Conservation (phyloP, 345 rosid species). For the Eucalyptus albens region DNA sequence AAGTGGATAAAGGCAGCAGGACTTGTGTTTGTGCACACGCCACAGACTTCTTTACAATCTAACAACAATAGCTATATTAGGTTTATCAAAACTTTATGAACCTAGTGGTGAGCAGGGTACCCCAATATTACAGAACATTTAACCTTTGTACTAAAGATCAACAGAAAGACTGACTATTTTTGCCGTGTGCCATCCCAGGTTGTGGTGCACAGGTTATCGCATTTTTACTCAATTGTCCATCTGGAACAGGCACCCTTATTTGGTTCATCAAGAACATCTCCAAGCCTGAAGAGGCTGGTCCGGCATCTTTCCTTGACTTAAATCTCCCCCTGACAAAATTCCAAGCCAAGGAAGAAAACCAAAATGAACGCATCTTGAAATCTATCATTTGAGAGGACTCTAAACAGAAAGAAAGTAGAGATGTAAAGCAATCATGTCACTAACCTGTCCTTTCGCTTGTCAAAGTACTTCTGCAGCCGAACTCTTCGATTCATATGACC, state of each 20-base stretch:
- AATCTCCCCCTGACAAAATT: conserved; percentile 34
- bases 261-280: conserved; percentile 39
- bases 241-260: conserved; percentile 20
- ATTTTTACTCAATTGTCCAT: conserved; percentile 31
- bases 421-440: neutral
- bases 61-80: neutral
- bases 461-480: conserved; percentile 59
- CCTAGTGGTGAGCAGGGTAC: neutral
- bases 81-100: neutral
- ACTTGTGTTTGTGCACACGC: neutral
- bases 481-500: conserved; percentile 59
- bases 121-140: neutral
- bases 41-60: neutral
- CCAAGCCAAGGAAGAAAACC: neutral
- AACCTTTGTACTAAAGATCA: conserved; percentile 58
- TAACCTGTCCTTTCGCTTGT: conserved; percentile 83
- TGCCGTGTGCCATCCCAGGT: conserved; percentile 15
- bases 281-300: conserved; percentile 30
- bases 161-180: conserved; percentile 29
- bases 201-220: conserved; percentile 22
- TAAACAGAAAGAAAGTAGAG: neutral
- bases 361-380: neutral
- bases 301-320: conserved; percentile 43
- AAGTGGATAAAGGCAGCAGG: neutral
- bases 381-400: neutral